Evolutionary conservation across 2,329 filamentous ascomycete genomes (phyloP).

Genomic region (Beauveria sp.): DNA sequence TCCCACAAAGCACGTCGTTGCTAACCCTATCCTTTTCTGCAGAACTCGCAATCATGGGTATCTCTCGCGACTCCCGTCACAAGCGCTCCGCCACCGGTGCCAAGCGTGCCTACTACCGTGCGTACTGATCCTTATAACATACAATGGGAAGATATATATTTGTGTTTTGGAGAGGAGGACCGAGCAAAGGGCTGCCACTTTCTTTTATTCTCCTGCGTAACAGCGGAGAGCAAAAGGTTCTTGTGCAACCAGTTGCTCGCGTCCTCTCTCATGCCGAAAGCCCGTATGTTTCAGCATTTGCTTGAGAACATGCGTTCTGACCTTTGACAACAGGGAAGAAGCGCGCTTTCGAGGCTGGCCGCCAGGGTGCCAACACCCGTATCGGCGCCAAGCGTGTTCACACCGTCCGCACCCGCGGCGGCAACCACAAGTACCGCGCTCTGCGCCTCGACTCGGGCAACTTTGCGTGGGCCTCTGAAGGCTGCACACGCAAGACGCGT

Average conservation of each 20-base stretch:
- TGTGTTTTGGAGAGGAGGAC: not conserved
- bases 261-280: constrained; percentile 42
- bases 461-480: constrained; percentile 99
- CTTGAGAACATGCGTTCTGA: constrained; percentile 60
- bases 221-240: not conserved
- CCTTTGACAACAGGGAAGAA: constrained; percentile 76
- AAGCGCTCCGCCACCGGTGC: constrained; percentile 99
- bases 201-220: not conserved
- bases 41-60: constrained; percentile 90
- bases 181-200: not conserved
- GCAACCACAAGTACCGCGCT: constrained; percentile 99
- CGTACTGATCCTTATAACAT: constrained; percentile 32
- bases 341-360: constrained; percentile 98
- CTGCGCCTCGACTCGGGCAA: constrained; percentile 98
- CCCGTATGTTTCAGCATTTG: constrained; percentile 47
- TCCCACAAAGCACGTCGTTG: not conserved
- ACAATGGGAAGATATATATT: constrained; percentile 13
- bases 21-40: constrained; percentile 25
- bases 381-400: constrained; percentile 96
- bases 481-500: constrained; percentile 96
- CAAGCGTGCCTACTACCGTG: constrained; percentile 89
- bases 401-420: constrained; percentile 92
- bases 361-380: constrained; percentile 98
- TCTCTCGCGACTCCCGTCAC: constrained; percentile 99
- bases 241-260: not conserved